Base-by-base conservation (phyloP, 2,329 filamentous ascomycete species). In the Periconia macrospinosa region DNA sequence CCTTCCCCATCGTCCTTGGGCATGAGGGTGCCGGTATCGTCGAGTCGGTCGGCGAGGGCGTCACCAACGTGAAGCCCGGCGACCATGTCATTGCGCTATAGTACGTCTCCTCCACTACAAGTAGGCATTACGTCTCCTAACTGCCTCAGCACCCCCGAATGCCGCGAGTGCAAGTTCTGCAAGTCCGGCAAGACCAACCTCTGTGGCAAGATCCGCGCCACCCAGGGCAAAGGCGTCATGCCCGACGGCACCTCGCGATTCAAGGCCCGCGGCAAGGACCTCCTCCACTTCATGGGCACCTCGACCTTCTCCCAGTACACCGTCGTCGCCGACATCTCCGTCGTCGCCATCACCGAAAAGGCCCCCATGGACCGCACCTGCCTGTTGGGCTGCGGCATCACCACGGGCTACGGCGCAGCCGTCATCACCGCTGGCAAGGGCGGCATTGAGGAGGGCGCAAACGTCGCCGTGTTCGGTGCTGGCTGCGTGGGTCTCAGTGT, bases 301-400 rank as follows among this genome's bases (percentile, higher is more conserved):
- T 97, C 92, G 37, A 99, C 94, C 66, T 99, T 99, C 83, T 96
- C 91, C 30, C 94, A 99, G 80, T 99, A 96, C 81, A 97, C 94
- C 53, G 94, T 99, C 61, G 91, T 99, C 37, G 93, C 94, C 75
- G 94, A 99, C 76, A 97, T 99, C 78, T 97, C 92, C 46, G 94
- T 97, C 53, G 94, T 99, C 27, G 89, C 92, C 58, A 92, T 99
- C 65, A 92, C 92, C 67, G 84, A 86, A 56, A 87, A 96, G 68
- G 94, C 94, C 14, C 90, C 91, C 57, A 96, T 97, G 86, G 94
- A 99, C 83, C 87, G 91, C 62, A 96, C 92, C 48, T 99, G 94
- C 77, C 80, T 99, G 77, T 86, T 99, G 49, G 94, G 94, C 72
- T 99, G 94, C 76, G 94, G 94, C 76, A 97, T 99, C 81, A 99